Evolutionary conservation across 139 green algal species (phyloP).

Genomic region (Chlamydomonas urium): DNA sequence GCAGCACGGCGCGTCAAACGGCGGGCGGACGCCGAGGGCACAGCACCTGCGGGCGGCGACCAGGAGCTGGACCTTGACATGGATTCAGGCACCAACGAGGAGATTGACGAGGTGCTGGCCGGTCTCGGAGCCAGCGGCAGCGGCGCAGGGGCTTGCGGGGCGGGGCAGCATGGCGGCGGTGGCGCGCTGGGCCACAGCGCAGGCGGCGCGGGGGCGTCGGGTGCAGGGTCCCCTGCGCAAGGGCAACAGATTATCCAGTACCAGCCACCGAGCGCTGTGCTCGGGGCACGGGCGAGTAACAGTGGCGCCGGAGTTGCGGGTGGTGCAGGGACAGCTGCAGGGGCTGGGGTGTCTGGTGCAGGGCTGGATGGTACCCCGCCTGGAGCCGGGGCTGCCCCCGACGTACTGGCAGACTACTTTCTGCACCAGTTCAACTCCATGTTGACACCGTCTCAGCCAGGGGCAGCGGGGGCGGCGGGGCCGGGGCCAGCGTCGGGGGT

Average conservation of each 20-base stretch:
- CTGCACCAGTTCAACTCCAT: slow-evolving; percentile 5
- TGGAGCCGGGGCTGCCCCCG: not conserved
- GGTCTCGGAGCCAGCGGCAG: too few species aligned
- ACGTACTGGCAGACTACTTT: not conserved
- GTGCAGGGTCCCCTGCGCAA: not conserved
- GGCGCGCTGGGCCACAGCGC: not conserved
- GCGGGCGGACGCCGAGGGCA: too few species aligned
- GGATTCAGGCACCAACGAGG: not conserved
- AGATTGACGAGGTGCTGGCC: not conserved
- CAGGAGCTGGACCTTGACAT: not conserved
- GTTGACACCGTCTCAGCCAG: not conserved
- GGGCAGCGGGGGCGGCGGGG: too few species aligned
- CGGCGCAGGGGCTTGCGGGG: too few species aligned
- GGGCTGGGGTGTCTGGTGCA: too few species aligned
- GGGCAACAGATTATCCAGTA: slow-evolving; percentile 12
- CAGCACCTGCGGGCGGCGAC: not conserved
- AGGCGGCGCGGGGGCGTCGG: not conserved
- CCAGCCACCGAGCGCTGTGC: not conserved
- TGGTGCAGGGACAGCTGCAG: not conserved
- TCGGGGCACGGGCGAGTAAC: not conserved
- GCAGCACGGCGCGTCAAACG: too few species aligned
- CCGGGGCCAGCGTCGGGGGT: too few species aligned
- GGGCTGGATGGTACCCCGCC: not conserved
- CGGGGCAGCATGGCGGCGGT: not conserved
- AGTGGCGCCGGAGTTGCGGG: too few species aligned